Percentiles rank a stretch among this genome's conserved stretches.
These are phyloP conservation scores for Epichloe aotearoae DNA, from an alignment of 2,329 filamentous ascomycete genomes.

Conservation along the genomic window DNA sequence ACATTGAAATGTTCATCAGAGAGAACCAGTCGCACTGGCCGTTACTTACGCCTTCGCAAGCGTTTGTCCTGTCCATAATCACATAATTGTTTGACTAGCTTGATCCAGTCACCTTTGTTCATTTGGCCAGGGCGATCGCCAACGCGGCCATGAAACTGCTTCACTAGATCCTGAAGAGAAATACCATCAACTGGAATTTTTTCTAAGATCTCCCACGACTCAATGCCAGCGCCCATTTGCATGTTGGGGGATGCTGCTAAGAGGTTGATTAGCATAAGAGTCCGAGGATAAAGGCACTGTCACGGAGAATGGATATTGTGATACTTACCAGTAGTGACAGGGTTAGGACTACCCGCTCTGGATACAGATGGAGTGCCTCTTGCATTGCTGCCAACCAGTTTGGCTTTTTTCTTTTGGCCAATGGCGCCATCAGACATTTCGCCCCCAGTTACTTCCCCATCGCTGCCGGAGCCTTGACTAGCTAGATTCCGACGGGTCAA, in stretches of 20 bases:
- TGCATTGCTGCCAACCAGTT: conserved; percentile 33
- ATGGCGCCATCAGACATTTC: conserved; percentile 48
- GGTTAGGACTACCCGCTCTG: conserved; percentile 46
- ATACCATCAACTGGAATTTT: conserved; percentile 42
- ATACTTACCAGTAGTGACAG: conserved; percentile 26
- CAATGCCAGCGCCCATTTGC: conserved; percentile 23
- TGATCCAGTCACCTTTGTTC: conserved; percentile 42
- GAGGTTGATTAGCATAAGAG: not conserved
- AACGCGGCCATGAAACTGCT: conserved; percentile 39
- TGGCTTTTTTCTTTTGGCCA: conserved; percentile 40
- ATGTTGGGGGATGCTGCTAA: conserved; percentile 23
- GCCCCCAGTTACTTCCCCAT: conserved; percentile 58
- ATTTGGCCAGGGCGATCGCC: conserved; percentile 38
- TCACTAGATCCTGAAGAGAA: conserved; percentile 38
- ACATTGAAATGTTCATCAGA: not conserved
- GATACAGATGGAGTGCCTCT: conserved; percentile 44
- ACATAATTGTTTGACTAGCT: conserved; percentile 42
- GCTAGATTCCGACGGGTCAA: conserved; percentile 28
- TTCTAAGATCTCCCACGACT: conserved; percentile 39
- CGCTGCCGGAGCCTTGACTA: conserved; percentile 50
- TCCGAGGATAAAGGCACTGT: not conserved
- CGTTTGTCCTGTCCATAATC: conserved; percentile 43
- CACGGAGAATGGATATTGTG: not conserved
- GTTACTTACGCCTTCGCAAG: conserved; percentile 26
- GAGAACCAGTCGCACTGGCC: not conserved